Conservation (phyloP, 129 eudicot species). For the Flaveria ramosissima region DNA sequence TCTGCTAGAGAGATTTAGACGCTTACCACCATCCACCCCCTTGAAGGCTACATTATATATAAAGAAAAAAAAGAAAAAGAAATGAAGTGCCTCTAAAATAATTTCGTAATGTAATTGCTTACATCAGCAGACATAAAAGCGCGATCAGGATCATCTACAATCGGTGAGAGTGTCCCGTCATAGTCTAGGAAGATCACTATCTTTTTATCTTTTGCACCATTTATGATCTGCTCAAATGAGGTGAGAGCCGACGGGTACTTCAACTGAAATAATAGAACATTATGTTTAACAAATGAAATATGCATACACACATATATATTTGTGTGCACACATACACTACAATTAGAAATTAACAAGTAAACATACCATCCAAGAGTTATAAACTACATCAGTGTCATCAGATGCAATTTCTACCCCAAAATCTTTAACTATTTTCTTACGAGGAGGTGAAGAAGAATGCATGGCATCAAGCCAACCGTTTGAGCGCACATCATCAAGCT, state of each 20-base stretch:
- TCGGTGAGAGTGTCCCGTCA: conserved; percentile 96
- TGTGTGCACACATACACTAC: background rate
- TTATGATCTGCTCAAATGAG: conserved; percentile 55
- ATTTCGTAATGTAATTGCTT: conserved; percentile 27
- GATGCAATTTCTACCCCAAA: conserved; percentile 49
- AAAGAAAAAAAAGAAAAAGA: background rate
- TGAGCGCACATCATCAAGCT: conserved; percentile 72
- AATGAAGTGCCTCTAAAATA: background rate
- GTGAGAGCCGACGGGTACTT: conserved; percentile 80
- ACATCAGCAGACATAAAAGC: conserved; percentile 92
- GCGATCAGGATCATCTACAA: conserved; percentile 96
- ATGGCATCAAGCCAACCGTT: conserved; percentile 95
- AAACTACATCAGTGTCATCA: conserved; percentile 61
- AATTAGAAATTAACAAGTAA: background rate
- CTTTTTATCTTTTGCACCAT: conserved; percentile 58
- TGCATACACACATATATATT: background rate
- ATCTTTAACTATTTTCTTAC: conserved; percentile 62
- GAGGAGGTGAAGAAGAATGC: conserved; percentile 90
- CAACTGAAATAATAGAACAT: conserved; percentile 39
- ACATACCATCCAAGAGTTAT: conserved; percentile 79
- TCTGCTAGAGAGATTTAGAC: background rate
- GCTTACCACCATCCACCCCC: background rate
- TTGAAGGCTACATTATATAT: background rate
- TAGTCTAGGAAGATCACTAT: conserved; percentile 82
- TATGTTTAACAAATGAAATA: background rate